phyloP scores from a whole-genome alignment of 2,329 filamentous ascomycete genomes.

The Ceratocystis ficicola region DNA sequence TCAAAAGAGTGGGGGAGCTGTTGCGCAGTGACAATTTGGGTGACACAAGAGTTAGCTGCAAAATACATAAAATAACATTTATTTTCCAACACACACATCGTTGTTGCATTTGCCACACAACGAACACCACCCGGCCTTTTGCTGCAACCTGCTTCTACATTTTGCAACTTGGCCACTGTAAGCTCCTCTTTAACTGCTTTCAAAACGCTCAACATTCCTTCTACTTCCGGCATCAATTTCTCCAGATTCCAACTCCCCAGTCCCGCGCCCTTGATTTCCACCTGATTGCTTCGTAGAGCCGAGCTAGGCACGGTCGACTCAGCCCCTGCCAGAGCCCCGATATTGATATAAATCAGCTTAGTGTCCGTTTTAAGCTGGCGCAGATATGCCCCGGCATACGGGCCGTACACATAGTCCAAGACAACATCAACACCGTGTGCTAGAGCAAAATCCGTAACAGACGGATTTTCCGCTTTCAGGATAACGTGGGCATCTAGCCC shows the following conservation, averaged over 20 bases:
- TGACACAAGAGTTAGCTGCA: neutral
- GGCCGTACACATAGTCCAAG: constrained; percentile 46
- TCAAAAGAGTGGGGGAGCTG: neutral
- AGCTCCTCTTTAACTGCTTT: constrained; percentile 25
- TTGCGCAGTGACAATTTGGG: neutral
- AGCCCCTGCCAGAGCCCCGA: constrained; percentile 35
- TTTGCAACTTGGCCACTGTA: constrained; percentile 24
- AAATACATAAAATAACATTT: neutral
- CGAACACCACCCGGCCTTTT: constrained; percentile 27
- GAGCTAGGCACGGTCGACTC: constrained; percentile 33
- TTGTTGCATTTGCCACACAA: neutral
- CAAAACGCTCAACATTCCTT: constrained; percentile 26
- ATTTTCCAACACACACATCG: neutral
- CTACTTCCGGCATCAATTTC: constrained; percentile 25
- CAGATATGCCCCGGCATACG: constrained; percentile 33
- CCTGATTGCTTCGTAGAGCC: constrained; percentile 37
- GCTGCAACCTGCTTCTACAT: constrained; percentile 26
- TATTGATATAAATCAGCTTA: constrained; percentile 42
- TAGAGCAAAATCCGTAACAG: neutral
- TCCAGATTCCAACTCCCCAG: constrained; percentile 34
- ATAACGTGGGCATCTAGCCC: constrained; percentile 26
- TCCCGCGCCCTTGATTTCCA: constrained; percentile 38
- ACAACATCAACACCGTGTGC: constrained; percentile 40
- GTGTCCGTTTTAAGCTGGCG: constrained; percentile 31
- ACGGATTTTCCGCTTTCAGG: neutral